Evolutionary conservation across 805 yeast genomes (phyloP), one percentile per base, ranked within the genome.

Genomic region (Metschnikowia lochheadii): DNA sequence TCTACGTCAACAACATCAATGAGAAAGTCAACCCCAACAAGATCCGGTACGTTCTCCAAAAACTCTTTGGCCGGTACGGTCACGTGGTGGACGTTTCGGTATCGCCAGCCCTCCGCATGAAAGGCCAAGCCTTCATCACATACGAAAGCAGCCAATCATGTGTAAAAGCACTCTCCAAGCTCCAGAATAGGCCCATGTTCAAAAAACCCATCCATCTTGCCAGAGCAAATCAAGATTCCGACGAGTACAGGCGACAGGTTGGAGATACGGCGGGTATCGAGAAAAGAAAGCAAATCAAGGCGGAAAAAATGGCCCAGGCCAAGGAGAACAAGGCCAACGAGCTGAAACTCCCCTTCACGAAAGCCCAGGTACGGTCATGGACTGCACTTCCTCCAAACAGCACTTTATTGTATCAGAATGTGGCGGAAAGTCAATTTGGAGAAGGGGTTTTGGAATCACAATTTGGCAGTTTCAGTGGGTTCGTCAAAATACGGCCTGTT

Each of bases 71-170:
- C 3, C 62, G 70, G 15, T 78, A 69, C 59, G 84, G 85, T 0
- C 70, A 70, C 1, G 67, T 85, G 1, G 49, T 75, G 14, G 78
- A 76, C 31, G 66, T 88, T 11, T 70, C 78, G 2, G 81, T 88
- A 1, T 82, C 81, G 50, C 78, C 77, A 52, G 84, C 81, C 56
- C 59, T 87, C n/a, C 77, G 73, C 54, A 75, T 85, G 78, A 77
- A 84, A 50, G 96, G 96, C 2, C 96, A 89, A 64, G 96, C 96
- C 1, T 89, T 87, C 63, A 75, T 89, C 5, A 80, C 87, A 0
- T 80, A 83, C 47, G 73, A 68, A 3, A 60, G 64, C 17, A 58
- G 59, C 1, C 69, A 70, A 3, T 65, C 69, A 5, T 83, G 90
- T 1, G 50, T 62, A 3, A 58, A 61, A 38, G 86, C 85, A 0